phyloP scores from a whole-genome alignment of 2,329 filamentous ascomycete species.

The Boeremia exigua region DNA sequence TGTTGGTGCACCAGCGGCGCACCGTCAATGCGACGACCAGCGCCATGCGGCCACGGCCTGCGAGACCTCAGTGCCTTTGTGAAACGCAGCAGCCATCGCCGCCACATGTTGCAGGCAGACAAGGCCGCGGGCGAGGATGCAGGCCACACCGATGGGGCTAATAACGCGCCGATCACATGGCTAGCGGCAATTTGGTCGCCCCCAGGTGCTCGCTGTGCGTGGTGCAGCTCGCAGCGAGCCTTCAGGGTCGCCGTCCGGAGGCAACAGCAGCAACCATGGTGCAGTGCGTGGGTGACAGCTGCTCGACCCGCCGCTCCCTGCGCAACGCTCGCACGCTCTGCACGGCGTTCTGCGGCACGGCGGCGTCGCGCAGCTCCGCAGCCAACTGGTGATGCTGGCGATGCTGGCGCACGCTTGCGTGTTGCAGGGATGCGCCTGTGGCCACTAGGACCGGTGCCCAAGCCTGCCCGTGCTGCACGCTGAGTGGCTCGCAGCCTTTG shows the following conservation, averaged over 20 bases:
- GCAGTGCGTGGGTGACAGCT: background rate
- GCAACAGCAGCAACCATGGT: background rate
- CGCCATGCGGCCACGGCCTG: background rate
- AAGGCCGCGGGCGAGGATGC: slow-evolving; percentile 2
- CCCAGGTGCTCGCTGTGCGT: slow-evolving; percentile 11
- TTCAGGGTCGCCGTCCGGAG: background rate
- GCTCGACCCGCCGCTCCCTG: background rate
- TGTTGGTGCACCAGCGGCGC: background rate
- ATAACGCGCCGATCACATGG: slow-evolving; percentile 22
- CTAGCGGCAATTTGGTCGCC: slow-evolving; percentile 17
- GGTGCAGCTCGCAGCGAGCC: background rate
- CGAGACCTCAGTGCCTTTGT: background rate
- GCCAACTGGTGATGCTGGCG: slow-evolving; percentile 4
- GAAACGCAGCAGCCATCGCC: background rate
- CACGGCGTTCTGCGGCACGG: background rate
- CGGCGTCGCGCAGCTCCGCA: background rate
- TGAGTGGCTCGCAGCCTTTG: slow-evolving; percentile 27
- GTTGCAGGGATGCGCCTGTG: slow-evolving; percentile 28
- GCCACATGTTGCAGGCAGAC: background rate
- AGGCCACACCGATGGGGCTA: slow-evolving; percentile 9
- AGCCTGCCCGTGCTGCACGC: slow-evolving; percentile 23
- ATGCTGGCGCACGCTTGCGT: slow-evolving; percentile 8
- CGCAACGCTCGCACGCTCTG: background rate
- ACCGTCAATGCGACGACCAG: background rate
- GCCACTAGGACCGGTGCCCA: slow-evolving; percentile 23